Base-by-base conservation (phyloP, 129 eudicot genomes). In the Centella asiatica region DNA sequence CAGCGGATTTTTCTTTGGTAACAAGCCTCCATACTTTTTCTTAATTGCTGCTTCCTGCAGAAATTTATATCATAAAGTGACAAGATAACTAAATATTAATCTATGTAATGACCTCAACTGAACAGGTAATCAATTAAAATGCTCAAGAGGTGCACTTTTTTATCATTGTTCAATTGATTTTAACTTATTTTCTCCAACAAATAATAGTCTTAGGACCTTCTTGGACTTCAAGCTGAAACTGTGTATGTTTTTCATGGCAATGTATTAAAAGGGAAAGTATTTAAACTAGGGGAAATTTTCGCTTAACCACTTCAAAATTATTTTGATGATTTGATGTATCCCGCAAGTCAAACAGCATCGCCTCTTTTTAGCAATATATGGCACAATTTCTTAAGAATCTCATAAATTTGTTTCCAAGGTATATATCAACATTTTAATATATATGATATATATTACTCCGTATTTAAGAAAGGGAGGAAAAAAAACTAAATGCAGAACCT, bases 21-120 rank as follows among this genome's bases (percentile, higher is more conserved):
- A 12, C 64, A 90, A 67, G 23, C 95, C 97, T 65, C 97, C 97
- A 68, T 90, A 86, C 82, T 90, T 90, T 76, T 83, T 90, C 97
- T 86, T 90, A 63, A 89, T 71, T 11, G 74, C 72, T 28, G 77
- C 84, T 68, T 80, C 97, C 95, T 89, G 69, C 64, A 63, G 28
- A 68, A 40, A 57, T 15, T 33, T 58, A 33, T 20, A n/a, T 9
- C 44, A 13, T 6, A 22, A 68, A 58, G 2, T 22, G 23, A 65
- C 24, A 36, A 53, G 13, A 29, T 17, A 3, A 3, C 5, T 53
- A 44, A 4, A 44, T n/a, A 9, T 5, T n/a, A 49, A 5, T 7
- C 25, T 23, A 63, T 28, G 6, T 28, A 15, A 20, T 17, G 10
- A 33, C 33, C 24, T 1, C 22, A 47, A 47, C 1, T 27, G 20